Conservation (phyloP, 495 filamentous ascomycete species). For the Collariella sp. region DNA sequence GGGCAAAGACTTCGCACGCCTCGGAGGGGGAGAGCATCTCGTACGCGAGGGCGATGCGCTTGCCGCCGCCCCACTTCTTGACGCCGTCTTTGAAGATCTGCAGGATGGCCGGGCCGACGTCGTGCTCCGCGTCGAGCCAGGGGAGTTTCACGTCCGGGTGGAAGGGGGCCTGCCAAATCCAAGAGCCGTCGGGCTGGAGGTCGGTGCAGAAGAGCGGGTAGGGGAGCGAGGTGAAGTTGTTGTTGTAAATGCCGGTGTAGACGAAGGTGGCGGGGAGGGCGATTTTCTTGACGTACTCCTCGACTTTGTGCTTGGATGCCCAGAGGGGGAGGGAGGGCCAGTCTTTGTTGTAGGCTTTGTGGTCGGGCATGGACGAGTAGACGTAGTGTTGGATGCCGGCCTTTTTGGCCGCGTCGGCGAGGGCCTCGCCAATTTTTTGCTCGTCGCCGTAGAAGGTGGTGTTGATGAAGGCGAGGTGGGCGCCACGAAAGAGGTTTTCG, state of each 20-base stretch:
- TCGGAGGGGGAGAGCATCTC: conserved; percentile 77
- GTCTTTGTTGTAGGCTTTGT: conserved; percentile 54
- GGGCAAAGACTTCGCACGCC: conserved; percentile 70
- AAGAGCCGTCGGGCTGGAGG: conserved; percentile 69
- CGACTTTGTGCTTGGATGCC: conserved; percentile 83
- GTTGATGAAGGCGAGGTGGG: conserved; percentile 90
- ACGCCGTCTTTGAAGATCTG: conserved; percentile 94
- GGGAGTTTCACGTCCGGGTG: conserved; percentile 78
- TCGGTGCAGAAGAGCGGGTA: conserved; percentile 96
- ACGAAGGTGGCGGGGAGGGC: conserved; percentile 83
- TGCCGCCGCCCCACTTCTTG: conserved; percentile 79
- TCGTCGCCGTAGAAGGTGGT: conserved; percentile 98
- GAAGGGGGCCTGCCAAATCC: conserved; percentile 91
- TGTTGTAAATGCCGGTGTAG: conserved; percentile 96
- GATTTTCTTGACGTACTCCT: conserved; percentile 79
- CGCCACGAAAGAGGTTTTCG: conserved; percentile 67
- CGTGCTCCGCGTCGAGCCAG: conserved; percentile 97
- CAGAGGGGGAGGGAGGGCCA: conserved; percentile 85
- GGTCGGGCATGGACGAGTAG: conserved; percentile 95
- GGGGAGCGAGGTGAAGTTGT: conserved; percentile 91
- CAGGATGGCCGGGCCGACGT: conserved; percentile 86
- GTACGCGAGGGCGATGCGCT: conserved; percentile 89
- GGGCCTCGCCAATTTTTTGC: conserved; percentile 70
- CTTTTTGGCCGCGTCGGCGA: conserved; percentile 83
- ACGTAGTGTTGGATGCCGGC: conserved; percentile 84